Evolutionary conservation across 2,329 filamentous ascomycete genomes (phyloP), one percentile per base, ranked within the genome.

Genomic region (Magnaporthiopsis incrustans): DNA sequence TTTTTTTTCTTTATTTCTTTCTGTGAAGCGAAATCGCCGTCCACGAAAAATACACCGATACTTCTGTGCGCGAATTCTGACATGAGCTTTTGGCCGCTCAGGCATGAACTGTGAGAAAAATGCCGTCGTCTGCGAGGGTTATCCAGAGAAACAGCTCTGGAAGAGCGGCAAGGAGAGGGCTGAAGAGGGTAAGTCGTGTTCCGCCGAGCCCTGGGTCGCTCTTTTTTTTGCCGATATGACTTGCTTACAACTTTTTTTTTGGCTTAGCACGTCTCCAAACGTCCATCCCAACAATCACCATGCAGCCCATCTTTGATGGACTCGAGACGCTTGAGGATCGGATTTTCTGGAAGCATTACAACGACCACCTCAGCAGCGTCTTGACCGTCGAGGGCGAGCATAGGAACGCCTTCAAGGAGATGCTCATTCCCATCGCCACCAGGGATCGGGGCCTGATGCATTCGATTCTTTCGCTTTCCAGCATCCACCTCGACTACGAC

Each of bases 21-120:
- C 26, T 26, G 5, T 12, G n/a, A 14, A 3, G 10, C 15, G n/a
- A 11, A 11, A 57, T 25, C 14, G n/a, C 7, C 26, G 53, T 10
- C 14, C n/a, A 27, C 22, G 7, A 4, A n/a, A 57, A 10, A 2
- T 25, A 6, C 22, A 22, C n/a, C 27, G 27, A 22, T 60, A 14
- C 25, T 57, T 12, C 2, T 10, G 53, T 14, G 10, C 7, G n/a
- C 14, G 38, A 18, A 44, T 18, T 44, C 38, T 44, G 14, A 44
- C 38, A 44, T 35, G 33, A 5, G 32, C n/a, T 26, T 10, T 25
- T 61, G n/a, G 11, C 18, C 8, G 25, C 2, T 35, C 63, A 92
- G 89, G 90, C 70, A 82, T 91, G 75, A 96, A 96, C 71, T 97
- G 92, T 72, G 89, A 95, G 77, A 97, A 96, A 81, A 97, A 96